Base-by-base conservation (phyloP, 176 grass and related monocot species). In the Bolboschoenus planiculmis region DNA sequence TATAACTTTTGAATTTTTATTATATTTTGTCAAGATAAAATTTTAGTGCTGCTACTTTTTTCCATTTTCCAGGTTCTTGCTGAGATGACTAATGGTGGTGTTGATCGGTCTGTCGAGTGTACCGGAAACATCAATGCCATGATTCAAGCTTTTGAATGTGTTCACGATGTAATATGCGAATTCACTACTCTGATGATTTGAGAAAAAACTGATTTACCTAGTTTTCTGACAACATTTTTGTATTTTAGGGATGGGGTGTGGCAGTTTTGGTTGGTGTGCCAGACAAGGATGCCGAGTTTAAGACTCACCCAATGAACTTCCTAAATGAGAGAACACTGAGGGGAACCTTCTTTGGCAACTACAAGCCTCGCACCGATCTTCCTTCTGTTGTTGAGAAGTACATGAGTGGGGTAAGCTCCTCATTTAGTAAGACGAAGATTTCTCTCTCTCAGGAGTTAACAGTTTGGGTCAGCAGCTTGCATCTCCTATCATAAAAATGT, bases 311-410 rank as follows among this genome's bases (percentile, higher is more conserved):
- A 1, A 83, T 94, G 89, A 91, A 97, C 83, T 90, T 97, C 86
- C 86, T 97, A 2, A 92, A 68, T 3, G 94, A 94, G 84, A 93
- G 37, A 77, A 97, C 94, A 0, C 89, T 97, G 1, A 97, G 91
- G 61, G 94, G 94, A 3, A 97, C 94, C 35, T 97, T 97, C 89
- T 97, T 90, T 35, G 94, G 94, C 4, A 97, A 97, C 91, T 97
- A 97, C 79, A 97, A 93, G 24, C 94, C 94, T 0, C 91, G 88
- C 26, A 87, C 91, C 0, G 94, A 94, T 56, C 73, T 97, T 24
- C 94, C 94, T 24, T 86, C 92, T 4, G 91, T 97, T 64, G 94
- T 97, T 10, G 94, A 97, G 79, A 92, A 91, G 90, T 97, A 93
- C 85, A 97, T 97, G 89, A 90, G 61, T 23, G 93, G 91, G 81